These are phyloP conservation scores for Salix exigua DNA, from an alignment of 345 rosid species.

Conservation along the genomic window DNA sequence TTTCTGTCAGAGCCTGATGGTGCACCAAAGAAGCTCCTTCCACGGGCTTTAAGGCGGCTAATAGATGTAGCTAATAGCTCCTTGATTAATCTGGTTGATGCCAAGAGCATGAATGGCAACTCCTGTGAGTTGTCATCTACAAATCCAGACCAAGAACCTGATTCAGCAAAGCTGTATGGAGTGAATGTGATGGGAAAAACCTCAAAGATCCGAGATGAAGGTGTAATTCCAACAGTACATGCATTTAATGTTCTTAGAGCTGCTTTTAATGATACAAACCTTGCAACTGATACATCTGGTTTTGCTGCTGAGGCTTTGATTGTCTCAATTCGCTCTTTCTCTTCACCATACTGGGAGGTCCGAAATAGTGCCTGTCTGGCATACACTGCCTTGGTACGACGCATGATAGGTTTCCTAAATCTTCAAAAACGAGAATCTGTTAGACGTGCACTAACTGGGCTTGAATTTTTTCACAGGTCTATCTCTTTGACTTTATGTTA, in stretches of 20 bases:
- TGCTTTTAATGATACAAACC: constrained; percentile 90
- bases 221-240: constrained; percentile 91
- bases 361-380: constrained; percentile 92
- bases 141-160: constrained; percentile 24
- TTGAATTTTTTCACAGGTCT: constrained; percentile 96
- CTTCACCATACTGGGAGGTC: constrained; percentile 97
- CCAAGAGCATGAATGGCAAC: constrained; percentile 20
- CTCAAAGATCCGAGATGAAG: constrained; percentile 90
- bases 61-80: constrained; percentile 66
- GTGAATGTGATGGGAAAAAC: constrained; percentile 38
- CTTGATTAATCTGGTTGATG: constrained; percentile 35
- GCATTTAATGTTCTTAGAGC: constrained; percentile 88
- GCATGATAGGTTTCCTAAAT: constrained; percentile 91
- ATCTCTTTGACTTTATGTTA: constrained; percentile 17
- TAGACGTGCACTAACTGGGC: constrained; percentile 79
- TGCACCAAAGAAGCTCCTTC: constrained; percentile 91
- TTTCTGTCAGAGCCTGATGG: constrained; percentile 95
- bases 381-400: constrained; percentile 80
- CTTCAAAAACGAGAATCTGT: constrained; percentile 87
- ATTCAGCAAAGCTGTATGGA: constrained; percentile 25
- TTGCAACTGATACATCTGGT: constrained; percentile 91
- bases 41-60: constrained; percentile 78
- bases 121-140: constrained; percentile 24
- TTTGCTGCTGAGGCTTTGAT: constrained; percentile 92
- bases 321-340: constrained; percentile 70